Percentiles rank a stretch among this genome's conserved stretches.
Conservation (phyloP, 1,139 yeast species). For the Pichia sp. region DNA sequence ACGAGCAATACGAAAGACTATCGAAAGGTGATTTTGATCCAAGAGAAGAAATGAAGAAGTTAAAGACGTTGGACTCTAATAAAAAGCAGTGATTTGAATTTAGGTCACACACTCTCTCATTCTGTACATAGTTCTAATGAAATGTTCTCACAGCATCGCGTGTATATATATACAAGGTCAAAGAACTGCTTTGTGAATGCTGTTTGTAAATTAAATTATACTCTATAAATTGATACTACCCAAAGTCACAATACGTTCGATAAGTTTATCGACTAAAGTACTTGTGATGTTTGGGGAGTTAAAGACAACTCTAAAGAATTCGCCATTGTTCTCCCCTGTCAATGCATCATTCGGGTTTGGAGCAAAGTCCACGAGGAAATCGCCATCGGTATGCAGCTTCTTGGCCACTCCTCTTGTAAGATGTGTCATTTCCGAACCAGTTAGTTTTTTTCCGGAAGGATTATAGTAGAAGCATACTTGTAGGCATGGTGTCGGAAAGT, state of each 20-base stretch:
- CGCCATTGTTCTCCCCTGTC: slow-evolving; percentile 46
- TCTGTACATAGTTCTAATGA: no score
- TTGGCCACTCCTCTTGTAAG: slow-evolving; percentile 60
- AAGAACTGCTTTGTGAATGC: background rate
- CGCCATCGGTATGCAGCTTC: slow-evolving; percentile 54
- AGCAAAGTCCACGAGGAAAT: slow-evolving; percentile 74
- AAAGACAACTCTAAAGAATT: slow-evolving; percentile 79
- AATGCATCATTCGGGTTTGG: slow-evolving; percentile 49
- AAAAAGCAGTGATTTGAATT: slow-evolving; percentile 15
- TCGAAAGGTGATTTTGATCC: slow-evolving; percentile 79
- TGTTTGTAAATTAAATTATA: no score
- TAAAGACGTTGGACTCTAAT: slow-evolving; percentile 44
- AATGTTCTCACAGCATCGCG: no score
- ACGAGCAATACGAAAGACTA: slow-evolving; percentile 73
- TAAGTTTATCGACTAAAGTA: slow-evolving; percentile 34
- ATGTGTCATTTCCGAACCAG: slow-evolving; percentile 39
- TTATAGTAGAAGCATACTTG: slow-evolving; percentile 80
- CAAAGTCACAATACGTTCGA: slow-evolving; percentile 27
- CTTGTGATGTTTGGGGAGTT: slow-evolving; percentile 57
- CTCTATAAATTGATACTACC: no score
- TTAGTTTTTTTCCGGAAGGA: slow-evolving; percentile 29
- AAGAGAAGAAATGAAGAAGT: slow-evolving; percentile 65
- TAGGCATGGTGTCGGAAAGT: slow-evolving; percentile 62
- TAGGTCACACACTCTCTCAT: no score
- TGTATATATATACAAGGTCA: background rate